phyloP scores from a whole-genome alignment of 495 filamentous ascomycete species.

The Aspergillus steynii region DNA sequence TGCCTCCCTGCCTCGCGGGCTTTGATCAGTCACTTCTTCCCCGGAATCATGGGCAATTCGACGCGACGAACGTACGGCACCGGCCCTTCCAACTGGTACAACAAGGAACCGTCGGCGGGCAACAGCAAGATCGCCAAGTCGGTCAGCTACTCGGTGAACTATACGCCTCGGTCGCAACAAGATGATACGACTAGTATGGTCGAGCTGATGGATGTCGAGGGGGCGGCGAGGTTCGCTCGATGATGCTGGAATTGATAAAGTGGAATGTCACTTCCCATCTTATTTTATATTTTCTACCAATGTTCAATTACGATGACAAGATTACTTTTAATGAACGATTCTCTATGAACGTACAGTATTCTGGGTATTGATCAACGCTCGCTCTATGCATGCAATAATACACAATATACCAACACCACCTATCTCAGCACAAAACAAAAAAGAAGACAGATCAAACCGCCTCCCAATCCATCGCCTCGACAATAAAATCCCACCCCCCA shows the following conservation, averaged over 20 bases:
- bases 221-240: background rate
- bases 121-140: constrained; percentile 19
- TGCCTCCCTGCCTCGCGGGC: constrained; percentile 28
- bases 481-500: constrained; percentile 59
- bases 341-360: background rate
- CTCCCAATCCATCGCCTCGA: constrained; percentile 68
- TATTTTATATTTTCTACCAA: too few relatives aligned
- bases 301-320: background rate
- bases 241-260: background rate
- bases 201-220: constrained; percentile 46
- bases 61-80: background rate
- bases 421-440: too few relatives aligned
- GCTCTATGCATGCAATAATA: background rate
- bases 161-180: constrained; percentile 1
- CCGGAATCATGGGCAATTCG: constrained; percentile 10
- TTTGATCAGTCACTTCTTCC: constrained; percentile 23
- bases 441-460: constrained; percentile 31
- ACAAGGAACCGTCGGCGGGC: background rate
- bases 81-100: constrained; percentile 1
- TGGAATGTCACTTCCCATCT: too few relatives aligned
- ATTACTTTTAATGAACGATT: background rate
- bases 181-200: constrained; percentile 9
- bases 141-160: constrained; percentile 18
- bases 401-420: background rate
- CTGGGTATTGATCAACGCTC: background rate